Conservation (phyloP, 2,329 filamentous ascomycete genomes). For the Ophiostoma tasmaniense region DNA sequence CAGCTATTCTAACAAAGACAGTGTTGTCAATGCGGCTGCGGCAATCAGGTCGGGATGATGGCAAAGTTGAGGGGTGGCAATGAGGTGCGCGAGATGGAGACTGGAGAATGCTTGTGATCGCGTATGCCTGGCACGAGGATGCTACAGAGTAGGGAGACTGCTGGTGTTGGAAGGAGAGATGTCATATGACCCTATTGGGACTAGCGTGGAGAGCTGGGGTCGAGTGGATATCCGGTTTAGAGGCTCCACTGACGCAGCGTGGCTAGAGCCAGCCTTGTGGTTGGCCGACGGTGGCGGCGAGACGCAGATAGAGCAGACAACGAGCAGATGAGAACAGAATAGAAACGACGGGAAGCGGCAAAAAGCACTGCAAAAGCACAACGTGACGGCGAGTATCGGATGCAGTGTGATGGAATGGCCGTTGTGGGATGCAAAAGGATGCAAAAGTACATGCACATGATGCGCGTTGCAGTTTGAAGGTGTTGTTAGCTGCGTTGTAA, state of each 20-base stretch:
- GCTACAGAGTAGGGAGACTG: background rate
- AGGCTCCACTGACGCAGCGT: slow-evolving; percentile 18
- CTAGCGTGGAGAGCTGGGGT: slow-evolving; percentile 9
- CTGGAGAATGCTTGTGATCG: slow-evolving; percentile 17
- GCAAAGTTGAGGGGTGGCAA: background rate
- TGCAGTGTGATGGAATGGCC: background rate
- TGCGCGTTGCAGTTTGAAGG: background rate
- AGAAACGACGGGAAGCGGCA: too few species aligned
- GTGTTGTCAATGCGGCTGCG: background rate
- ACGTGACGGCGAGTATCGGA: background rate
- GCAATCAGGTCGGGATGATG: background rate
- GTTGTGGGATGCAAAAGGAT: background rate
- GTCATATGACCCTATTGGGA: slow-evolving; percentile 10
- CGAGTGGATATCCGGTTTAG: slow-evolving; percentile 11
- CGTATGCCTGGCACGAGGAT: slow-evolving; percentile 16
- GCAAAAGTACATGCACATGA: background rate
- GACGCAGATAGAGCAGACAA: background rate
- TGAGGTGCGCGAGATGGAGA: background rate
- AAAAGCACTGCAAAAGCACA: background rate
- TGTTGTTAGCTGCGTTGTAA: too few species aligned
- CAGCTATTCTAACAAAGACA: background rate
- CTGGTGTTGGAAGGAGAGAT: slow-evolving; percentile 13
- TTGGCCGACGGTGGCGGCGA: slow-evolving; percentile 13
- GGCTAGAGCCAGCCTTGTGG: slow-evolving; percentile 17
- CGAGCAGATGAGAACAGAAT: too few species aligned